These are phyloP conservation scores for Cyberlindnera mycetangii DNA, from an alignment of 805 yeast species.

Conservation along the genomic window DNA sequence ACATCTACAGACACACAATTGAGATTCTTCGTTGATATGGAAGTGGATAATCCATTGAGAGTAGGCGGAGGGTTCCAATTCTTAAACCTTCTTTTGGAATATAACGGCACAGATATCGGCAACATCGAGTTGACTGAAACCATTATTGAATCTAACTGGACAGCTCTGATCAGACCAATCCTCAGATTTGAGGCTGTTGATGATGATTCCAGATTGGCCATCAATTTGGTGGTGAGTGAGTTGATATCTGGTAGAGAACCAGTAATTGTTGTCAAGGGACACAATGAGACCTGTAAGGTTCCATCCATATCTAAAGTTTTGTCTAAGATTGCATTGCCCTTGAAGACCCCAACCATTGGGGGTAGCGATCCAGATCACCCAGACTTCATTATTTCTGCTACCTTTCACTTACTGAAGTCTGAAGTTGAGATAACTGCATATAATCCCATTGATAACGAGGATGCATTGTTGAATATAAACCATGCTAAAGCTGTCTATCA, in stretches of 20 bases:
- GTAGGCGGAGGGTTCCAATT: slow-evolving; percentile 26
- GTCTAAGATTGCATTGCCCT: slow-evolving; percentile 25
- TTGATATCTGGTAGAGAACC: slow-evolving; percentile 39
- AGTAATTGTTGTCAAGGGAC: slow-evolving; percentile 30
- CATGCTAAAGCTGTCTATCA: slow-evolving; percentile 48
- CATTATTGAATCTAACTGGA: slow-evolving; percentile 18
- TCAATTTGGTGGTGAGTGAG: slow-evolving; percentile 37
- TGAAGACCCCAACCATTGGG: slow-evolving; percentile 29
- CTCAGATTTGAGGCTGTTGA: slow-evolving; percentile 22
- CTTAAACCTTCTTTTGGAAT: slow-evolving; percentile 29
- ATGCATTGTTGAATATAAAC: slow-evolving; percentile 38
- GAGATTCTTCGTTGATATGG: slow-evolving; percentile 31
- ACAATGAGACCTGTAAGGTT: slow-evolving; percentile 23
- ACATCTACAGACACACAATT: slow-evolving; percentile 28
- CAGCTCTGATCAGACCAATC: slow-evolving; percentile 17
- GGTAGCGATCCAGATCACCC: slow-evolving; percentile 14
- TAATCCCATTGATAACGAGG: slow-evolving; percentile 53
- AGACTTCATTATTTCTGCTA: slow-evolving; percentile 47
- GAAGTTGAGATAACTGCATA: slow-evolving; percentile 51
- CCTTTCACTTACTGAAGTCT: slow-evolving; percentile 52
- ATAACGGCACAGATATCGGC: slow-evolving; percentile 37
- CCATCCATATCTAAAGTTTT: slow-evolving; percentile 28
- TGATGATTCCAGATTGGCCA: slow-evolving; percentile 14
- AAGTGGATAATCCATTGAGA: slow-evolving; percentile 34
- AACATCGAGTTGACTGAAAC: slow-evolving; percentile 27